Evolutionary conservation across 768 basidiomycete genomes (phyloP), one percentile per base, ranked within the genome.

Genomic region (Collybia sp.): DNA sequence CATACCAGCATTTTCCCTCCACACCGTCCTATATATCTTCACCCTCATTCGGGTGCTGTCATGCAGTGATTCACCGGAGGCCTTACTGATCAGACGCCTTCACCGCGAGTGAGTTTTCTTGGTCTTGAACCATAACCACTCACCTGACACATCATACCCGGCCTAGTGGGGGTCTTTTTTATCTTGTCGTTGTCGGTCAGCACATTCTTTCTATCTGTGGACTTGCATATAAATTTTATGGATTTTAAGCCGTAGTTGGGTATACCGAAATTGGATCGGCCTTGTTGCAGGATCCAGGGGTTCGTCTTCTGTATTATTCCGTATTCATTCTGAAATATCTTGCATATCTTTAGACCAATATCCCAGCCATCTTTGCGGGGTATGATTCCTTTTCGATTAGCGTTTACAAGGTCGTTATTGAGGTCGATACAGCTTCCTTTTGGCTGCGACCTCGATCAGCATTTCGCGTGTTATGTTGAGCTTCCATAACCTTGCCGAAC

Each of bases 391-490:
- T 25, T 3, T 25, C 25, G 43, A 12, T 36, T 36, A 30, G 9
- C 12, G n/a, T 12, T 30, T 13, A 30, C 19, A 34, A 25, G 25
- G 10, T 17, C 17, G 2, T 17, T 3, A 6, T 12, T 16, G 17
- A 36, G 30, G 9, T 2, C 13, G n/a, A 1, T 37, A 13, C 36
- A 53, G 48, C 17, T 34, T 49, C 33, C 41, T 53, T 12, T 44
- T 53, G 5, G 51, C 44, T 1, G 48, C 42, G 2, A 53, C 51
- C 3, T 53, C 48, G 6, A 40, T 53, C 33, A 53, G 48, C 17
- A 53, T 53, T 34, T 52, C 51, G 5, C 51, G 51, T 15, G 51
- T 52, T 37, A 49, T 49, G 51, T 42, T 53, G 4, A 53, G 51
- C 42, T 49, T 53, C 30, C 51, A 49, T 15, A 41, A 53, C 10